These are phyloP conservation scores for Sporothrix brunneoviolacea DNA, from an alignment of 2,329 filamentous ascomycete genomes.

Conservation along the genomic window DNA sequence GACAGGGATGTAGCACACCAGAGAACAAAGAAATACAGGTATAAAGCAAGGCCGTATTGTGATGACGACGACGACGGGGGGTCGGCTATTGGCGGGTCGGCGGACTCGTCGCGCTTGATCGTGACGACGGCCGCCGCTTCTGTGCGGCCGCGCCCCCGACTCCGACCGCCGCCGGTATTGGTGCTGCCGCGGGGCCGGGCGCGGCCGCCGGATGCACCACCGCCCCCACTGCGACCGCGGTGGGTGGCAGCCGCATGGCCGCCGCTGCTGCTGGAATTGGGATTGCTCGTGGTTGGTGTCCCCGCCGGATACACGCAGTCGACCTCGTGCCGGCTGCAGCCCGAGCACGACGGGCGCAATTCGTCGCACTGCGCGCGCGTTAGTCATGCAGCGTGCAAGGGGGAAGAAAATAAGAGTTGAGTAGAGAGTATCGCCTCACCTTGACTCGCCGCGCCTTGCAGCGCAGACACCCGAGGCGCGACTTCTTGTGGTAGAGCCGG, in stretches of 20 bases:
- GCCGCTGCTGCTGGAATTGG: neutral
- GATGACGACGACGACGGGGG: too few relatives aligned
- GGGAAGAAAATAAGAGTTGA: too few relatives aligned
- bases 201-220: neutral
- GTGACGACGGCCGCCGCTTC: too few relatives aligned
- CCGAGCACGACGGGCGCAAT: slow-evolving; percentile 20
- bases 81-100: too few relatives aligned
- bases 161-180: slow-evolving; percentile 21
- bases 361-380: slow-evolving; percentile 20
- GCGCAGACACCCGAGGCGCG: slow-evolving; percentile 24
- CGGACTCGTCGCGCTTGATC: too few relatives aligned
- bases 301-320: slow-evolving; percentile 19
- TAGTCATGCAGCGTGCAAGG: too few relatives aligned
- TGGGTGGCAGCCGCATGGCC: too few relatives aligned
- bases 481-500: slow-evolving; percentile 28
- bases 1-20: too few relatives aligned
- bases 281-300: neutral
- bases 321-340: slow-evolving; percentile 22
- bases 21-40: too few relatives aligned
- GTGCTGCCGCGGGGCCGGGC: slow-evolving; percentile 12
- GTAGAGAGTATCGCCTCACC: slow-evolving; percentile 16
- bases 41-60: too few relatives aligned
- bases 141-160: too few relatives aligned
- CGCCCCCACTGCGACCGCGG: too few relatives aligned
- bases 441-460: slow-evolving; percentile 27